A percentile compares a stretch with the other conserved stretches of the same genome.
These are phyloP conservation scores for Luffa aegyptiaca DNA, from an alignment of 306 rosid species.

Conservation along the genomic window DNA sequence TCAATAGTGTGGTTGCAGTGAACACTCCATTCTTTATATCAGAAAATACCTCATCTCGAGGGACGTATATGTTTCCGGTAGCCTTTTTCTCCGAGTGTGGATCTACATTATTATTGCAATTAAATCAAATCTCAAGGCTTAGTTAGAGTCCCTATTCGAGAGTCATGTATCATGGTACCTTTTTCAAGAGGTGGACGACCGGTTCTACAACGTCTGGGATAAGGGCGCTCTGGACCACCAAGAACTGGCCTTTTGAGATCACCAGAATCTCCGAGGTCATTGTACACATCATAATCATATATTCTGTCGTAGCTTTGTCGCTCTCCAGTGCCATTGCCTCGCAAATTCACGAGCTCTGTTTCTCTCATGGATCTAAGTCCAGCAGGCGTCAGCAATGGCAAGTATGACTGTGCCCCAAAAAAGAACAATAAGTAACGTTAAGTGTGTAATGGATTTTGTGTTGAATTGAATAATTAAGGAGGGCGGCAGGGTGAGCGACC, in stretches of 20 bases:
- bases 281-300: slow-evolving; percentile 43
- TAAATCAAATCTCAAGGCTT: too few species aligned
- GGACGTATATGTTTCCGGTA: slow-evolving; percentile 18
- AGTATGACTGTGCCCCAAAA: slow-evolving; percentile 22
- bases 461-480: too few species aligned
- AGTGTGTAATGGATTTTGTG: too few species aligned
- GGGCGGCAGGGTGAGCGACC: slow-evolving; percentile 16
- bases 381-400: slow-evolving; percentile 32
- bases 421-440: too few species aligned
- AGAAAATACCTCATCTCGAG: slow-evolving; percentile 36
- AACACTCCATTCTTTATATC: slow-evolving; percentile 22
- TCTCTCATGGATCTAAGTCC: slow-evolving; percentile 28
- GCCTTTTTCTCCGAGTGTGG: slow-evolving; percentile 23
- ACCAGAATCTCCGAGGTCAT: slow-evolving; percentile 34
- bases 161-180: neutral
- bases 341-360: slow-evolving; percentile 25
- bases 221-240: slow-evolving; percentile 15
- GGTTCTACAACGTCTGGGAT: slow-evolving; percentile 26
- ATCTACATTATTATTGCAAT: slow-evolving; percentile 9
- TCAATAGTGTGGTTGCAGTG: slow-evolving; percentile 7
- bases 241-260: slow-evolving; percentile 23
- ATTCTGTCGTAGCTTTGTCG: slow-evolving; percentile 27
- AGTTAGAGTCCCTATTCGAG: too few species aligned
- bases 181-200: slow-evolving; percentile 16
- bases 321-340: slow-evolving; percentile 36